A percentile compares a stretch with the other conserved stretches of the same genome.
Evolutionary conservation across 441 rosid species (phyloP).

Genomic region (Syzygium syzygioides): DNA sequence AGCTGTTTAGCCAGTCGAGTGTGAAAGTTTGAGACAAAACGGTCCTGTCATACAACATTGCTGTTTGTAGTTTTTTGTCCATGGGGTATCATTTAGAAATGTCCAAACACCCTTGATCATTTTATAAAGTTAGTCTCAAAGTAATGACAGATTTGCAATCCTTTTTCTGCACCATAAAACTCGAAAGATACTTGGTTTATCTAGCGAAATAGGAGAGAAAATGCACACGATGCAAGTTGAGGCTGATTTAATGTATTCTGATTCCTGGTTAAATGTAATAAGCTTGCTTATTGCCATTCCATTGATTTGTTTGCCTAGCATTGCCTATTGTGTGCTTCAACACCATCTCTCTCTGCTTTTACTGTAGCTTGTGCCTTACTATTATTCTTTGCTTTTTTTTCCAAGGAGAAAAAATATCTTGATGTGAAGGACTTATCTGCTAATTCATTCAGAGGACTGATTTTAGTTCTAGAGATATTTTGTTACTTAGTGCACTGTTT

Average conservation of each 20-base stretch:
- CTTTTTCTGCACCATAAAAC: neutral
- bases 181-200: neutral
- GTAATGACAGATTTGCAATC: neutral
- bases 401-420: too few relatives aligned
- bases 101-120: neutral
- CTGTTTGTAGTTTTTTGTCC: neutral
- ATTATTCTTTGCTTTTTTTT: neutral
- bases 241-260: neutral
- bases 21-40: neutral
- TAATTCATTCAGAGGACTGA: too few relatives aligned
- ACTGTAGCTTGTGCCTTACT: neutral
- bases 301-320: neutral
- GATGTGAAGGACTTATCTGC: too few relatives aligned
- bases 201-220: neutral
- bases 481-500: too few relatives aligned
- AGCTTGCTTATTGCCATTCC: neutral
- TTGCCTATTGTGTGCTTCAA: neutral
- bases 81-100: neutral
- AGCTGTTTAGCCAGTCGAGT: neutral
- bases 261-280: neutral
- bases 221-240: neutral
- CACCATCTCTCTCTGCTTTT: neutral
- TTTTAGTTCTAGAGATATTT: too few relatives aligned
- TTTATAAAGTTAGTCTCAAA: too few relatives aligned
- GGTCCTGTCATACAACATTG: neutral